Conservation (phyloP, 306 rosid genomes). For the Quercus ilex region DNA sequence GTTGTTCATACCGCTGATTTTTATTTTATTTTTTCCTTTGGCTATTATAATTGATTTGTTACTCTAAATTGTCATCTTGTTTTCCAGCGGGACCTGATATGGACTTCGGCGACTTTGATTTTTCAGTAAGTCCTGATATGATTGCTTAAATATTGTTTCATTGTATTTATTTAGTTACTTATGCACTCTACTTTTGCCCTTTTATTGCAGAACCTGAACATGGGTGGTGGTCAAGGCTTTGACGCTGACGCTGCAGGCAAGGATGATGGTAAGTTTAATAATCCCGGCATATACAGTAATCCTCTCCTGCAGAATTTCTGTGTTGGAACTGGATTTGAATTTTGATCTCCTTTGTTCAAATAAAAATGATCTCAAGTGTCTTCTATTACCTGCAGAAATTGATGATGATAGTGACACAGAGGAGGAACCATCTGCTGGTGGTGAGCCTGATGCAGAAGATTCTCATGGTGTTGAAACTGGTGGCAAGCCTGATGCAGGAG, state of each 20-base stretch:
- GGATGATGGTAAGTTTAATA: constrained; percentile 21
- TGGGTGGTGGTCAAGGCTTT: constrained; percentile 24
- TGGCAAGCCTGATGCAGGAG: background rate
- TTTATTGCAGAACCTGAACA: constrained; percentile 23
- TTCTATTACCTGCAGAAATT: background rate
- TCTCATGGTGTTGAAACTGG: background rate
- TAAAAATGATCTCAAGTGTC: background rate
- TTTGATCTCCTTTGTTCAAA: background rate
- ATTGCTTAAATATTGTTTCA: background rate
- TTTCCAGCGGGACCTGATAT: constrained; percentile 44
- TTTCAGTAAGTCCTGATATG: constrained; percentile 44
- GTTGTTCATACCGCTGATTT: background rate
- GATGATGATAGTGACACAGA: constrained; percentile 22
- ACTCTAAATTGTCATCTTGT: background rate
- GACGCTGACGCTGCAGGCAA: constrained; percentile 13
- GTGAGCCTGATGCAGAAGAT: background rate
- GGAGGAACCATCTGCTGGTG: constrained; percentile 19
- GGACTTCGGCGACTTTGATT: constrained; percentile 47
- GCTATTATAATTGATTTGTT: background rate
- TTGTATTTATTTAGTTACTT: background rate
- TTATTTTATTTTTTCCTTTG: background rate
- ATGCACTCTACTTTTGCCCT: background rate
- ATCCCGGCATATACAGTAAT: background rate
- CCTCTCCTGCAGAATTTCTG: background rate
- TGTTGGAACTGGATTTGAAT: background rate